Evolutionary conservation across 108 stramenopile genomes (phyloP), one percentile per base, ranked within the genome.

Genomic region (Schizochytrium sp.): DNA sequence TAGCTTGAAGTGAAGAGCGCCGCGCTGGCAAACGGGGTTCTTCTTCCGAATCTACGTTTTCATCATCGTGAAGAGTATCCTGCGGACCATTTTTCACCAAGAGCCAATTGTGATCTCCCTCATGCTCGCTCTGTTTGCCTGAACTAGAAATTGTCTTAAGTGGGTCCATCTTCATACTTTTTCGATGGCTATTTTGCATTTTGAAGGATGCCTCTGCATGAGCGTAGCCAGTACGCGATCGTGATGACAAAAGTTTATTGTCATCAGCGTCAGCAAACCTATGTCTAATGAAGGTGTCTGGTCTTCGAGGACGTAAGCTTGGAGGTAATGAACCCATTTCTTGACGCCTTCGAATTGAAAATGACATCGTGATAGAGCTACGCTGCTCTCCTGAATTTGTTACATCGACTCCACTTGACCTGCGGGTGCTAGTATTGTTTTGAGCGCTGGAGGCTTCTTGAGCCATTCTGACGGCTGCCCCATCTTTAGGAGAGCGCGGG

Each of bases 181-280:
- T n/a, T 17, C 59, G 59, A 60, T n/a, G 28, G 59, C 59, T 60
- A 17, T 60, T 17, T n/a, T n/a, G 59, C 59, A n/a, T 60, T 1
- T 60, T 60, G 1, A 60, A 60, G 59, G 59, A 60, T 17, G 59
- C 59, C 59, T 60, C 59, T 17, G 59, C 59, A 2, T 60, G 1
- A 17, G 59, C 17, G 59, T 60, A 60, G 28, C 59, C 59, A 60
- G 17, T 60, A 1, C 59, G 59, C 17, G 59, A 60, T 17, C 59
- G 59, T n/a, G 59, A n/a, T n/a, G 59, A 60, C 19, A 60, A n/a
- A 60, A n/a, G 59, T n/a, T n/a, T 60, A 60, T 60, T 60, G 2
- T 60, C 59, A 2, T 60, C 59, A 60, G 59, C 59, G 1, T 17
- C 28, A 60, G 17, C 28, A n/a, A 60, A 60, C 19, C 59, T 17